Evolutionary conservation across 768 basidiomycete genomes (phyloP).

Genomic region (Pisolithus orientalis): DNA sequence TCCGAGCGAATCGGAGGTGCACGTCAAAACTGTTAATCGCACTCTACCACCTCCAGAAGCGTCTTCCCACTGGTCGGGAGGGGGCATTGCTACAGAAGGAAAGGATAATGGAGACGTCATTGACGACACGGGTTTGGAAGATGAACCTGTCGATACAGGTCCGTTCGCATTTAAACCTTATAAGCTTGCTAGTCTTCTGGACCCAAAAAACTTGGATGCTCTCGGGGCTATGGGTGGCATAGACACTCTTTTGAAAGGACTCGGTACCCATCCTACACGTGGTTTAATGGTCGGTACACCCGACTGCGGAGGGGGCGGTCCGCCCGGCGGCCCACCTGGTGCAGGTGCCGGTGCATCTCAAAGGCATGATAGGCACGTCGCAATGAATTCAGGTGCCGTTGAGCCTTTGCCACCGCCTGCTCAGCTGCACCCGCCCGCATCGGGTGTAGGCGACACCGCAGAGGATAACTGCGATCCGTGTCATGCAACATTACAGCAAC

Average conservation of each 20-base stretch:
- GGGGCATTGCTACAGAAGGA: slow-evolving; percentile 16
- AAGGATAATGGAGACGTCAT: slow-evolving; percentile 13
- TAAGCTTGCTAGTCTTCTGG: slow-evolving; percentile 77
- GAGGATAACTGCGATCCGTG: slow-evolving; percentile 6
- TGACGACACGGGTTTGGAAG: slow-evolving; percentile 28
- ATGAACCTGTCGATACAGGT: slow-evolving; percentile 45
- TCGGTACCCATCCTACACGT: slow-evolving; percentile 57
- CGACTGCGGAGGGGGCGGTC: not conserved
- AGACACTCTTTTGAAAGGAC: slow-evolving; percentile 55
- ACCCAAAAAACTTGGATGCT: slow-evolving; percentile 74
- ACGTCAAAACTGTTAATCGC: not conserved
- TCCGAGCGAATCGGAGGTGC: slow-evolving; percentile 3
- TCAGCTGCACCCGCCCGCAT: not conserved
- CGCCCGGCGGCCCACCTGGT: slow-evolving; percentile 15
- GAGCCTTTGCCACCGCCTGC: slow-evolving; percentile 9
- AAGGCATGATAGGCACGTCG: slow-evolving; percentile 21
- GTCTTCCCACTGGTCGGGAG: slow-evolving; percentile 18
- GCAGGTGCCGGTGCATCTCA: slow-evolving; percentile 29
- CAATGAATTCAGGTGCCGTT: slow-evolving; percentile 17
- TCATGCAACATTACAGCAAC: slow-evolving; percentile 48
- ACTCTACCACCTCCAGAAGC: slow-evolving; percentile 3
- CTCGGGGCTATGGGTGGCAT: slow-evolving; percentile 70
- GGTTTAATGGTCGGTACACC: slow-evolving; percentile 31
- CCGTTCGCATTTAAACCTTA: slow-evolving; percentile 74
- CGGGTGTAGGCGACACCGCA: not conserved